Evolutionary conservation across 306 rosid species (phyloP), one percentile per base, ranked within the genome.

Genomic region (Hylodesmum podocarpum): DNA sequence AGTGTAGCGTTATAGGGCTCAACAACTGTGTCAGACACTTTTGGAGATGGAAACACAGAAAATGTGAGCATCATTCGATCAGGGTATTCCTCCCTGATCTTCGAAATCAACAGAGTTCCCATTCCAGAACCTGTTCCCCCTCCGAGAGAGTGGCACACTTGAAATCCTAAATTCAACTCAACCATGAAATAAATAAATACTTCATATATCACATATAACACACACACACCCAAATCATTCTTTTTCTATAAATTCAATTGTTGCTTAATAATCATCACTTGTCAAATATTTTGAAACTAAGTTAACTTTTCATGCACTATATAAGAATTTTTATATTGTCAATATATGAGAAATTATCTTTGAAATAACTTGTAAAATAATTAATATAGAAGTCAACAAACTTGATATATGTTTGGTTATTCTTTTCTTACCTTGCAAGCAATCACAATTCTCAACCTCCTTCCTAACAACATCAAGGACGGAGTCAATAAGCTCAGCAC

Each of bases 101-200:
- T 89, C 28, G 96, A 91, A 78, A 91, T 91, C n/a, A 91, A 85
- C 67, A 91, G 87, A 50, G 96, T 91, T 61, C 96, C 96, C 96
- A 91, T 91, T 76, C 94, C 92, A n/a, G 96, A 91, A 36, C 96
- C 96, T 7, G 94, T 91, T 86, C 96, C 96, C 44, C 96, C 96
- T 79, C 96, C 96, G 33, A 91, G 84, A 41, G 96, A 91, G 78
- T 91, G 94, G 27, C 96, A 91, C 47, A 87, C 93, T 80, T 91
- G 96, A 73, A 91, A 91, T 70, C 94, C 91, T 87, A 78, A 14
- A 76, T 39, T 37, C 69, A 15, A 70, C 57, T 14, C 62, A 39
- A 31, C 28, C 16, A 31, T 7, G 8, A 61, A 61, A 58, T 58
- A 59, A 2, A 29, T n/a, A 29, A 59, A 28, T 6, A 3, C 1